Base-by-base conservation (phyloP, 1,284 basidiomycete species). In the Cryptococcus deneoformans region DNA sequence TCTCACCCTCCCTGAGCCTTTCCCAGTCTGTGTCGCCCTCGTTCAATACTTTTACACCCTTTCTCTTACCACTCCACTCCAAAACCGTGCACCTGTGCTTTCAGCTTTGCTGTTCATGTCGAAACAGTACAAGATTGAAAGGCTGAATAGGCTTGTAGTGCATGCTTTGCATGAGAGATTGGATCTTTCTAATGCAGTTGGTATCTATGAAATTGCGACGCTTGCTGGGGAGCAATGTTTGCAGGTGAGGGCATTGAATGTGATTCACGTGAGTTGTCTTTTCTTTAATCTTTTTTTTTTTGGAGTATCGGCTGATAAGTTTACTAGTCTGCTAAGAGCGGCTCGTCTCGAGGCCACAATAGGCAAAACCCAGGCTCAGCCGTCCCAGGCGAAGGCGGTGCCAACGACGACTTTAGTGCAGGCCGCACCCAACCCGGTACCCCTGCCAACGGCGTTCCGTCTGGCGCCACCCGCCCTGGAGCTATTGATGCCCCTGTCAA, bases 31-130 rank as follows among this genome's bases (percentile, higher is more conserved):
- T 2, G 80, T 92, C 53, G 95, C 93, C 3, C 79, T 97, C 53
- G 77, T 97, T 56, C 92, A 97, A 75, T 98, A 95, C 78, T 85
- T 98, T 62, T 97, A 98, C 79, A 87, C 92, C 1, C 82, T 87
- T 53, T 84, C 88, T 0, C 82, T 98, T 43, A 81, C 90, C 54
- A 97, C 94, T 0, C 88, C 90, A 0, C 81, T 97, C 45, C 94
- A 98, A 73, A 89, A 91, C 65, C 87, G 90, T 4, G 90, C 92
- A 3, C 87, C 90, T 0, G 88, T 97, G 9, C 82, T 98, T 43
- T 89, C 88, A 65, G 89, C 92, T 60, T 81, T 98, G 16, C 80
- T 98, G 56, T 82, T 96, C 55, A 81, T 98, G 12, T 84, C 90
- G 2, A 89, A 86, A 60, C 90, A 87, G 55, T 98, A 97, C 77